Base-by-base conservation (phyloP, 1,284 basidiomycete species). In the Cryptococcus sp. region DNA sequence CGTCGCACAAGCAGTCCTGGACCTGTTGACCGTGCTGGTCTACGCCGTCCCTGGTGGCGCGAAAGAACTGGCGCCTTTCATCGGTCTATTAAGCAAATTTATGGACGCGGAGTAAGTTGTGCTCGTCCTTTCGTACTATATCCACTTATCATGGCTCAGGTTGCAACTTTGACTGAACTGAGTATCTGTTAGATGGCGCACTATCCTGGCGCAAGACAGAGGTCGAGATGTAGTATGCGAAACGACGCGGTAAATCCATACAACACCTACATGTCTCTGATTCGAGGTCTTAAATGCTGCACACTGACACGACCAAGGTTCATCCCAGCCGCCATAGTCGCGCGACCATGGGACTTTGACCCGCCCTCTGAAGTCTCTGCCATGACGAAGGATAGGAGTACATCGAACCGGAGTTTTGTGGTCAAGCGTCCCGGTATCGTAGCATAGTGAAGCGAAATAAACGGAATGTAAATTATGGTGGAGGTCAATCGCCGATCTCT, bases 161-260 rank as follows among this genome's bases (percentile, higher is more conserved):
- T 5, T 34, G 11, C 39, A 25, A 22, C 45, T 22, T 26, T n/a
- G 23, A 50, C 41, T 44, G 2, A 17, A 5, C 44, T 22, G 3
- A 29, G 23, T 46, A 52, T 19, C 54, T 37, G n/a, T 15, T 46
- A 62, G 63, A 34, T 65, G 64, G 64, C 38, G 6, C 5, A 49
- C 55, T 7, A 29, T 91, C 71, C 81, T 84, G 70, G 78, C 68
- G 26, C 83, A 87, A 65, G 82, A 91, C 67, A 66, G 81, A 50
- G 89, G 89, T 0, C 76, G 83, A 67, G 89, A 89, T 26, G 89
- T 91, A 20, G 85, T 91, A 38, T 91, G 89, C 72, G 87, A 87
- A 49, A 87, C 89, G 22, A 91, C 89, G 17, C 91, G 89, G 87
- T 86, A 67, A 49, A 81, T 76, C 23, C 5, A 13, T 20, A 51